Evolutionary conservation across 192 early-diverging fungal genomes (phyloP), one percentile per base, ranked within the genome.

Genomic region (Coemansia sp.): DNA sequence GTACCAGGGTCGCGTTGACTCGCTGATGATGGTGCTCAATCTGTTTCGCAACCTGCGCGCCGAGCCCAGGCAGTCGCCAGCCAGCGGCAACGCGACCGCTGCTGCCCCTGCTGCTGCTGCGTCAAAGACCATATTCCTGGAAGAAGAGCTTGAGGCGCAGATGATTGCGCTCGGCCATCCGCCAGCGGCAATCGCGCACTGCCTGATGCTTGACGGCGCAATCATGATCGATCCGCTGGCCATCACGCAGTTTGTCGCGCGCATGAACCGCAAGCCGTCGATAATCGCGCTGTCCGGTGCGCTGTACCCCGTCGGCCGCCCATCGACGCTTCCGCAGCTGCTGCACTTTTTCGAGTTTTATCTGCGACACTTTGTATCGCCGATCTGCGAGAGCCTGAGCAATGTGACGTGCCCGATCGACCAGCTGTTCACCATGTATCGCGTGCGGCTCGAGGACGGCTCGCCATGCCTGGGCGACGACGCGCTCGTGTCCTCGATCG

Each of bases 401-500:
- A 36, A 58, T 34, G 65, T 64, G 0, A 63, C 72, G 13, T 74
- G 71, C 27, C 71, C 72, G 27, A 56, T 74, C 27, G 60, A 80
- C 64, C 77, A 80, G 62, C 63, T 74, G 25, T 80, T 80, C 34
- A 71, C 72, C 30, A 68, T 80, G 62, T 80, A 80, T 57, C 77
- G 77, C 20, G 72, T 80, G 54, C 60, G 68, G 1, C 60, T 75
- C 13, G 66, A 48, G 19, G 65, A 68, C 11, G 73, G 73, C 18
- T 67, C 39, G 36, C 67, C 60, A 23, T 78, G 75, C 55, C 54
- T 78, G 29, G 70, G 75, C 59, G 66, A 72, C 67, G 75, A 72
- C n/a, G 60, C 69, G 34, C 60, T 75, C n/a, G 60, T 70, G 22
- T 55, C 75, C 9, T 62, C 60, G 28, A 69, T 78, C 59, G 75